phyloP scores from a whole-genome alignment of 2,329 filamentous ascomycete genomes.

The Beauveria sp. region DNA sequence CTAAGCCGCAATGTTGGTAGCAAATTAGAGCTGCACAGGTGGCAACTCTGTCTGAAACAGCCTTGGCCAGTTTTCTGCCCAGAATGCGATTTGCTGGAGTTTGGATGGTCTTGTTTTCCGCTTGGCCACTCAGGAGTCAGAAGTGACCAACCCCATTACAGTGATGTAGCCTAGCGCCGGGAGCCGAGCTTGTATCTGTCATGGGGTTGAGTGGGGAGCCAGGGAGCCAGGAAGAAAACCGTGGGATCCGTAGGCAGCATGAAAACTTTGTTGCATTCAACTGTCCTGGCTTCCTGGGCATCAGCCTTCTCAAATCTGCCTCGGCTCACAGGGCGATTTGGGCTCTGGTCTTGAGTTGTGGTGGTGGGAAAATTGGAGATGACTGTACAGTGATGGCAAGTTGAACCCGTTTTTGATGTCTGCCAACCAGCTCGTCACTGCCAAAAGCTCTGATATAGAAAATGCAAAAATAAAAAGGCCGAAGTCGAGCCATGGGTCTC shows the following conservation, averaged over 20 bases:
- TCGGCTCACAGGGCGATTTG: not conserved
- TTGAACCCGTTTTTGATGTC: not conserved
- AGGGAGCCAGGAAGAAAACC: not conserved
- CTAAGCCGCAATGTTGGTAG: not conserved
- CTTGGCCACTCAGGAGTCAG: not conserved
- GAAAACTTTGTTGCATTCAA: not conserved
- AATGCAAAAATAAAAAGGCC: constrained; percentile 9
- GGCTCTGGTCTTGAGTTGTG: not conserved
- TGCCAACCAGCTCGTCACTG: not conserved
- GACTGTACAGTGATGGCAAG: constrained; percentile 1
- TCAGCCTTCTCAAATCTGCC: not conserved
- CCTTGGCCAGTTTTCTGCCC: not conserved
- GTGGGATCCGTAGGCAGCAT: not conserved
- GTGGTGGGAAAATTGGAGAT: not conserved
- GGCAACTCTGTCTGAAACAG: not conserved
- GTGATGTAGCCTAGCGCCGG: not conserved
- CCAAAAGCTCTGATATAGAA: not conserved
- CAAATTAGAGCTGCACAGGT: not conserved
- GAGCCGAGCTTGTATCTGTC: not conserved
- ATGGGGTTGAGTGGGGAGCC: not conserved
- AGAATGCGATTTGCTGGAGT: not conserved
- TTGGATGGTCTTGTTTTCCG: not conserved
- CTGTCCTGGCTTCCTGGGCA: not conserved
- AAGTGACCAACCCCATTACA: not conserved
- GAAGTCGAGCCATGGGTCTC: constrained; percentile 11